Base-by-base conservation (phyloP, 495 filamentous ascomycete genomes). In the Jackrogersella multiformis region DNA sequence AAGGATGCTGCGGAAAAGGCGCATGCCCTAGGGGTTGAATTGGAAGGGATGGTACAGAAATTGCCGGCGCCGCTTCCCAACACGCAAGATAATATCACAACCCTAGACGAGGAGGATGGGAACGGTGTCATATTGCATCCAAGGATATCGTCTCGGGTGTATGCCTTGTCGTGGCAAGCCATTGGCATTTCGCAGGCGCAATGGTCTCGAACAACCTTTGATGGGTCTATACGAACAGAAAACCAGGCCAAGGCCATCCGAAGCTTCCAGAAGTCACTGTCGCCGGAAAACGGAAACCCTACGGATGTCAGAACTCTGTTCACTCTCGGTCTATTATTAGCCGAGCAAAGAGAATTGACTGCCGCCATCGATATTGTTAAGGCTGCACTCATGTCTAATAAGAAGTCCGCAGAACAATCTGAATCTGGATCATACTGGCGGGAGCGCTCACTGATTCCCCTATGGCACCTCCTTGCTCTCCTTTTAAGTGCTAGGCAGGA, bases 381-480 rank as follows among this genome's bases (percentile, higher is more conserved):
- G 79, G 84, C 73, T 82, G 84, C 78, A 5, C 81, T 81, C 28
- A 74, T 81, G 51, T 75, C 78, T 12, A 81, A 69, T 74, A 81
- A 77, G 46, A 70, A 74, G 5, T 49, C 70, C 0, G 66, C 63
- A 21, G 77, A 77, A 9, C 76, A 77, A 42, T 73, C 74, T 36
- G 74, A 73, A 26, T 79, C 77, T 7, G 76, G 76, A 10, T 77
- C 77, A 12, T 80, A 80, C 61, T 77, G 76, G 76, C 74, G 76
- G 16, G 81, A 90, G 77, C 75, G 87, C 57, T 82, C 86, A 57
- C 74, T 90, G 21, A 83, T 92, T 15, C 86, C 89, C 3, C 55
- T 92, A 13, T 96, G 95, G 90, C 96, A 99, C 77, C 80, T 97
- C 2, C 85, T 98, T 51, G 88, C 92, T 1, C 79, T 98, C 34